Evolutionary conservation across 345 rosid species (phyloP), one percentile per base, ranked within the genome.

Genomic region (Cochlearia excelsa): DNA sequence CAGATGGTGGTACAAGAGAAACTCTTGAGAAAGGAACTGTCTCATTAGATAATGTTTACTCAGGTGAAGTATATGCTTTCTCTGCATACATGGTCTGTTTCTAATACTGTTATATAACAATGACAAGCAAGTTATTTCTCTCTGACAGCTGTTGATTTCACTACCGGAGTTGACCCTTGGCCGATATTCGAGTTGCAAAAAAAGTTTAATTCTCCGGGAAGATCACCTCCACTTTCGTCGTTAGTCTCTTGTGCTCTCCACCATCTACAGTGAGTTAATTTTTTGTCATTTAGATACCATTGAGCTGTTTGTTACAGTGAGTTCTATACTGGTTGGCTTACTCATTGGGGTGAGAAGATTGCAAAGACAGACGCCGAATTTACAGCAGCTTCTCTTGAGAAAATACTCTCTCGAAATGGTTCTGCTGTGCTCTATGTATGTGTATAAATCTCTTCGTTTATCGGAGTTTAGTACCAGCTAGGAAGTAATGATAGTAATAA

Each of bases 281-380:
- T 9, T 51, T 26, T 9, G 1, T 35, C 39, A 7, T 33, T 57
- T 44, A 43, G 11, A 45, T 48, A 16, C 51, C 37, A 0, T 26
- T 50, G 45, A 45, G 44, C n/a, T 59, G 42, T 4, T 45, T 57
- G 38, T 70, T 73, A 67, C 78, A 92, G 96, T 60, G 98, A 92
- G 77, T 92, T 92, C 54, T 92, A 92, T 51, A 92, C 98, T 11
- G 98, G 98, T 34, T 92, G 98, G 98, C 86, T 92, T 64, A 92
- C 96, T 27, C 98, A 92, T 46, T 92, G 98, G 98, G 85, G 96
- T 26, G 92, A 92, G 81, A 83, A 82, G 75, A 67, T 72, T 70
- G 84, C 87, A 48, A 71, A 64, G 47, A 88, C 95, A 5, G 81
- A 62, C 73, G 90, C 90, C 38, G 77, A 80, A 26, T 68, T 57